These are phyloP conservation scores for Collariella sp. DNA, from an alignment of 495 filamentous ascomycete genomes.

Conservation along the genomic window DNA sequence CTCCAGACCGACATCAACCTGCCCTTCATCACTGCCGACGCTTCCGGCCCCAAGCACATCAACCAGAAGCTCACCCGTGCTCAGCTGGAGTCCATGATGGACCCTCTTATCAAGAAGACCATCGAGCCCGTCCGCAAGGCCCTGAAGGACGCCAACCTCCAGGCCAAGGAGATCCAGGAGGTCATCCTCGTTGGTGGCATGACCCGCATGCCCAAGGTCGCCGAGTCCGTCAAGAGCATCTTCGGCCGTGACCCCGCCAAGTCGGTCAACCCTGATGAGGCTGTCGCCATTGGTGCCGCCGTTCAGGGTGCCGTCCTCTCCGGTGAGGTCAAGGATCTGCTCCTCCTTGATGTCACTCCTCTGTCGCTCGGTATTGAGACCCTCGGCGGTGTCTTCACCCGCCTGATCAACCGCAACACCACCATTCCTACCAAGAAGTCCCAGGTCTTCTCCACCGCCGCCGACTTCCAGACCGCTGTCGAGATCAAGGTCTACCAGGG, in stretches of 20 bases:
- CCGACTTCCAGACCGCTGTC: conserved; percentile 98
- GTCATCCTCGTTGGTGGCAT: conserved; percentile 99
- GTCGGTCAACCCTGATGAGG: conserved; percentile 98
- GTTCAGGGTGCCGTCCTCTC: conserved; percentile 96
- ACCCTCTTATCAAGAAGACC: conserved; percentile 79
- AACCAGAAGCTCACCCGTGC: conserved; percentile 88
- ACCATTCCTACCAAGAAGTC: conserved; percentile 99
- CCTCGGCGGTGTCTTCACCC: conserved; percentile 97
- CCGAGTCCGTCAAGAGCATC: conserved; percentile 92
- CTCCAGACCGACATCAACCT: conserved; percentile 98
- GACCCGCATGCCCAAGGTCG: conserved; percentile 99
- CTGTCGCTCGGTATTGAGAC: conserved; percentile 99
- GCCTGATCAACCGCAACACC: conserved; percentile 98
- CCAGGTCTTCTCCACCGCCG: conserved; percentile 95
- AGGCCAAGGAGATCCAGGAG: conserved; percentile 95
- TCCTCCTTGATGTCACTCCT: conserved; percentile 94
- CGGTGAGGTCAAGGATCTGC: conserved; percentile 93
- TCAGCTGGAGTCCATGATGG: conserved; percentile 87
- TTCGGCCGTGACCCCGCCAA: conserved; percentile 98
- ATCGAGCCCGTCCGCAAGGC: conserved; percentile 94
- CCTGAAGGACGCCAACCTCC: conserved; percentile 89
- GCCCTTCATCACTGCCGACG: conserved; percentile 95
- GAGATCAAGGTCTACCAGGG: conserved; percentile 99
- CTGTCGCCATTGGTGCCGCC: conserved; percentile 95
- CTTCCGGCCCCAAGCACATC: conserved; percentile 94